Evolutionary conservation across 371 early-diverging fungal species (phyloP), one percentile per base, ranked within the genome.

Genomic region (Lichtheimia ornata): DNA sequence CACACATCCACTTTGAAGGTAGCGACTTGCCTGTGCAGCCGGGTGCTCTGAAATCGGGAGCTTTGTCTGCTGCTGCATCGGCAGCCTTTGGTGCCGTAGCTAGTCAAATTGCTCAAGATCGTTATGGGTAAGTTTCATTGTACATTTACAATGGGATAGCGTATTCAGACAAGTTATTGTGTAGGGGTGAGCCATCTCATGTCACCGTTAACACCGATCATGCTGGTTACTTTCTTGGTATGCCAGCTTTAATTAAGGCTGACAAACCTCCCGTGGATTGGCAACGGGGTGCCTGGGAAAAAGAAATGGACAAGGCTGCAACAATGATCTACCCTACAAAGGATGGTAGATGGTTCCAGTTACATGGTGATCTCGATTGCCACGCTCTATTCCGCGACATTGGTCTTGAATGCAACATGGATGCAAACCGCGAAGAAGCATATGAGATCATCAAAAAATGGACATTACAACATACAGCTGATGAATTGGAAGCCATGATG

Each of bases 261-360:
- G 56, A 56, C 1, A 41, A 56, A 3, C 40, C 20, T 2, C 35
- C 52, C 14, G 52, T 52, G 12, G 52, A 59, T 42, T 59, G 59
- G 59, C 52, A 59, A 41, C 42, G 51, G n/a, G 52, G 20, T 9
- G 44, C 24, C 4, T 30, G 59, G 28, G 35, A 15, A 5, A 41
- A 50, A 25, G 52, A 51, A 5, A 24, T 59, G 24, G 24, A 62
- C 22, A 47, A n/a, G 4, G 20, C 43, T 2, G 56, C 62, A 9
- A 62, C 62, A 12, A 15, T 15, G 35, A 50, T 62, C 41, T 62
- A 62, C 24, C 49, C 41, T 11, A 62, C 62, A 5, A 62, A 62
- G 55, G 62, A 62, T 24, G 56, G 50, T 22, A 56, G 62, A n/a
- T 62, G 50, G 30, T 62, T 56, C 51, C 62, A 62, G 17, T 20